phyloP scores from a whole-genome alignment of 768 basidiomycete genomes.

The Tulasnella sp. region DNA sequence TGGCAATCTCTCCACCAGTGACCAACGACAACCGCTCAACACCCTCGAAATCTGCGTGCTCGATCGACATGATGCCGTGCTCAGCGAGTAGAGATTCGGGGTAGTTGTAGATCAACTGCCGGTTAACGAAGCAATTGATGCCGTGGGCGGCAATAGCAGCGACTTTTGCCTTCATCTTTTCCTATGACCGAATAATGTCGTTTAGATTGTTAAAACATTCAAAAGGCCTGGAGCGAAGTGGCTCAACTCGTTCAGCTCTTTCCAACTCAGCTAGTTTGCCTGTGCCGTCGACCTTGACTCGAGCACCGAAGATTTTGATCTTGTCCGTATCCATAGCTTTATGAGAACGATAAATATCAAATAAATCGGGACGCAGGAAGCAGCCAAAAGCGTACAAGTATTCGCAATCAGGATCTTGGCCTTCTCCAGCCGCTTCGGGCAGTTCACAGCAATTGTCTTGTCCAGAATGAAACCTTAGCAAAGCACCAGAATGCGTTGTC shows the following conservation, averaged over 20 bases:
- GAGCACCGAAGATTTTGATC: slow-evolving; percentile 97
- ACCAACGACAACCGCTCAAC: slow-evolving; percentile 94
- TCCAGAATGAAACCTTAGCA: slow-evolving; percentile 89
- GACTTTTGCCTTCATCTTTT: slow-evolving; percentile 99
- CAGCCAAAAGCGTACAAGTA: slow-evolving; percentile 63
- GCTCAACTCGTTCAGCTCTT: slow-evolving; percentile 75
- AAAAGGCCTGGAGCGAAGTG: background rate
- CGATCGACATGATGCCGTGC: slow-evolving; percentile 91
- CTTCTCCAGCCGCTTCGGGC: slow-evolving; percentile 90
- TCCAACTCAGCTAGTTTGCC: slow-evolving; percentile 98
- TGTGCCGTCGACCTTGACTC: slow-evolving; percentile 91
- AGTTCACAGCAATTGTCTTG: slow-evolving; percentile 90
- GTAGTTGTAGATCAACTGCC: slow-evolving; percentile 99
- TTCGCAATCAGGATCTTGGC: slow-evolving; percentile 96
- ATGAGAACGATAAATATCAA: background rate
- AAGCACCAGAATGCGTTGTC: background rate
- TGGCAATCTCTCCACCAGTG: slow-evolving; percentile 95
- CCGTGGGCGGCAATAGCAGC: slow-evolving; percentile 90
- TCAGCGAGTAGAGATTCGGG: slow-evolving; percentile 94
- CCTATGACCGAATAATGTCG: slow-evolving; percentile 46
- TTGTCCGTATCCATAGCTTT: slow-evolving; percentile 99
- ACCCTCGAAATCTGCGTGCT: slow-evolving; percentile 98
- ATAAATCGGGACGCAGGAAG: background rate
- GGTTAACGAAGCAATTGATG: slow-evolving; percentile 95
- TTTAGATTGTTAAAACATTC: background rate